Evolutionary conservation across 495 filamentous ascomycete genomes (phyloP), one percentile per base, ranked within the genome.

Genomic region (Beverwykella pulmonaria): DNA sequence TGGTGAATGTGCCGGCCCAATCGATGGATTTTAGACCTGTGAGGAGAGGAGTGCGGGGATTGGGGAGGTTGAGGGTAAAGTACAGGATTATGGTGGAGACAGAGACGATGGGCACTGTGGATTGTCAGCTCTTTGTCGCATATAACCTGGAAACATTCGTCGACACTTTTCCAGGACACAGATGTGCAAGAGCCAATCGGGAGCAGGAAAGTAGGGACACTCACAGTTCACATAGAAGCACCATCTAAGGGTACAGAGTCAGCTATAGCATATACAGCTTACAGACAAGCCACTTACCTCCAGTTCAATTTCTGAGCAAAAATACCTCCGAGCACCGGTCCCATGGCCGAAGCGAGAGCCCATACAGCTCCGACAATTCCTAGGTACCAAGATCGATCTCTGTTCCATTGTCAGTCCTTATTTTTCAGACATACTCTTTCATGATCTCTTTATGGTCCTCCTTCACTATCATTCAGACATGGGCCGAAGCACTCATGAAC

Each of bases 281-380:
- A 34, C 32, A 34, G 32, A 12, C 5, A 12, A 34, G 32, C 32
- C 12, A 12, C 32, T 34, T 5, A 34, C 32, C 32, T 75, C 75
- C 79, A 75, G 2, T 80, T 80, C 27, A 87, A 82, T 53, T 79
- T 81, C 5, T 86, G 75, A 2, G 90, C 90, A 69, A 94, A 91
- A 2, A 87, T 82, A 15, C 91, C 91, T 15, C 91, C 91, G 17
- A 94, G 79, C 20, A 92, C 82, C 12, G 91, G 91, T 0, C 91
- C 91, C 7, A 91, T 72, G 5, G 87, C 87, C 62, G 84, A 83
- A 23, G 90, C 90, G 55, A 92, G 75, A 20, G 90, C 90, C 90
- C 90, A 94, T 0, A 86, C 86, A 6, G 84, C 82, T 19, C 89
- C 87, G 61, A 92, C 82, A 48, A 87, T 79, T 10, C 84, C 85